phyloP scores from a whole-genome alignment of 2,329 filamentous ascomycete species.

The Phoma sp. region DNA sequence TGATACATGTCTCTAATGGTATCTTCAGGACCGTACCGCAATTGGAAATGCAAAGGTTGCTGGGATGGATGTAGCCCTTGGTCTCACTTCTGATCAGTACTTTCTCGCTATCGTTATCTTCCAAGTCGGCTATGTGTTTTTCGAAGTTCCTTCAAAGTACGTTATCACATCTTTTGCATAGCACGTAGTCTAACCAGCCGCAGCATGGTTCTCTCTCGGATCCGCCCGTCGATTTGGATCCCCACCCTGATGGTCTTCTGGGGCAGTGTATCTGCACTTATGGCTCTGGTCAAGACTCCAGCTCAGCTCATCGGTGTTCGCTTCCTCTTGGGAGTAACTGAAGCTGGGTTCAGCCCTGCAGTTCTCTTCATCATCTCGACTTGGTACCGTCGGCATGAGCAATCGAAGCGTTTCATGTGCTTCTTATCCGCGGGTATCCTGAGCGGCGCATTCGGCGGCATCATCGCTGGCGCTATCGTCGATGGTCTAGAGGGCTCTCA shows the following conservation, averaged over 20 bases:
- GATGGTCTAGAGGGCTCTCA: slow-evolving; percentile 27
- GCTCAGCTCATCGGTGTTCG: slow-evolving; percentile 32
- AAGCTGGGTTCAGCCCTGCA: slow-evolving; percentile 34
- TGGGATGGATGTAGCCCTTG: slow-evolving; percentile 30
- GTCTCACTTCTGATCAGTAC: slow-evolving; percentile 61
- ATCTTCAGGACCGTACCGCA: slow-evolving; percentile 32
- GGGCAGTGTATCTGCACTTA: slow-evolving; percentile 28
- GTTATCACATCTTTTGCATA: neutral
- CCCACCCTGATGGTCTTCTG: slow-evolving; percentile 31
- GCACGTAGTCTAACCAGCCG: neutral
- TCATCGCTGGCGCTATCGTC: slow-evolving; percentile 31
- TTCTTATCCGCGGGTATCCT: slow-evolving; percentile 33
- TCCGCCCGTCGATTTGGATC: slow-evolving; percentile 30
- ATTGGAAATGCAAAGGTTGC: slow-evolving; percentile 54
- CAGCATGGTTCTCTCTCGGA: slow-evolving; percentile 32
- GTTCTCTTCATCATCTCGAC: slow-evolving; percentile 36
- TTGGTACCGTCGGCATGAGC: slow-evolving; percentile 35
- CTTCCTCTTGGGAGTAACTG: slow-evolving; percentile 34
- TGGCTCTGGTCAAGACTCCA: slow-evolving; percentile 28
- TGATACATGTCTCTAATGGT: neutral
- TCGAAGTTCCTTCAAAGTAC: slow-evolving; percentile 35
- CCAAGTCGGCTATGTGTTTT: slow-evolving; percentile 33
- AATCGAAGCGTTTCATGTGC: slow-evolving; percentile 37
- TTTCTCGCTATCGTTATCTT: slow-evolving; percentile 35
- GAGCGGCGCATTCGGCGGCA: slow-evolving; percentile 32